These are phyloP conservation scores for Raddia distichophylla DNA, from an alignment of 176 grass and related monocot genomes.

Conservation along the genomic window DNA sequence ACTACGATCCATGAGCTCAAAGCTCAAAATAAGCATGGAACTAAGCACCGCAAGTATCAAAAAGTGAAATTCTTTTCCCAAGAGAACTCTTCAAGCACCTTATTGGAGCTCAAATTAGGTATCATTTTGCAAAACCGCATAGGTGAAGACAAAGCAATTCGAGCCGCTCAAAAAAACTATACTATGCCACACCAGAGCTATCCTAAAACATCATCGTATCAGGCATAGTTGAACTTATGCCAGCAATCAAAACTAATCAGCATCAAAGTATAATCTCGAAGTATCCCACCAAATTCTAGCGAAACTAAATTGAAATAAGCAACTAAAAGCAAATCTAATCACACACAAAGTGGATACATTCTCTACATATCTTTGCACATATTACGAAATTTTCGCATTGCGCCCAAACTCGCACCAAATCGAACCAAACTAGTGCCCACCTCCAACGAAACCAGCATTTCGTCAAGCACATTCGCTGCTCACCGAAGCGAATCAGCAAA, in stretches of 20 bases:
- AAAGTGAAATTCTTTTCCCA: background rate
- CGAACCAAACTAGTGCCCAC: background rate
- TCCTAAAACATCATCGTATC: background rate
- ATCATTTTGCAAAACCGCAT: background rate
- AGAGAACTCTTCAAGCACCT: background rate
- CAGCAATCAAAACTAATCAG: background rate
- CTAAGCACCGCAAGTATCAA: background rate
- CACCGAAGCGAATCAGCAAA: background rate
- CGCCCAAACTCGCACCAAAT: background rate
- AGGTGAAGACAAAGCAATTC: background rate
- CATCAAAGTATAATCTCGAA: background rate
- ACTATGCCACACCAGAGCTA: background rate
- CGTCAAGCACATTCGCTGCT: background rate
- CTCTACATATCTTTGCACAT: background rate
- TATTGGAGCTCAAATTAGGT: background rate
- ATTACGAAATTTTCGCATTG: background rate
- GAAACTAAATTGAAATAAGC: background rate
- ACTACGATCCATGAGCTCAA: background rate
- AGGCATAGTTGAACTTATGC: background rate
- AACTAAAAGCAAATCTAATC: background rate
- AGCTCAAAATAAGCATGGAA: constrained; percentile 5
- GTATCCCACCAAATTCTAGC: background rate
- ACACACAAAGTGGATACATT: background rate
- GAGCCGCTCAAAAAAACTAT: background rate
- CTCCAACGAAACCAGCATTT: background rate